Percentiles rank a stretch among this genome's conserved stretches.
phyloP scores from a whole-genome alignment of 2,329 filamentous ascomycete species.

The Colletotrichum godetiae region DNA sequence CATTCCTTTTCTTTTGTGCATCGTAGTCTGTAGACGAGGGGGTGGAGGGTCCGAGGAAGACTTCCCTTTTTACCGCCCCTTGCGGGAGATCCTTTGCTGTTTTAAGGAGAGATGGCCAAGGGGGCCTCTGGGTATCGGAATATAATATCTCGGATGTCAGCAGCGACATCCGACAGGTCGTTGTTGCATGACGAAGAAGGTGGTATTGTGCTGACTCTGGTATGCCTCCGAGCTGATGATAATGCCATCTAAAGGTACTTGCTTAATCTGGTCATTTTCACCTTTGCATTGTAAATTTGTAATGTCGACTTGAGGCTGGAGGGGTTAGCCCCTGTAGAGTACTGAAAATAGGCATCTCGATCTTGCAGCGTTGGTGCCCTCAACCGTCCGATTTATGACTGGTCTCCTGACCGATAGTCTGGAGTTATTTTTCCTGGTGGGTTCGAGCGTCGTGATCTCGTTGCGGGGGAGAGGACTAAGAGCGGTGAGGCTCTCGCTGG shows the following conservation, averaged over 20 bases:
- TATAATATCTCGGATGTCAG: constrained; percentile 18
- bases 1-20: constrained; percentile 14
- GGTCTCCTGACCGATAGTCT: constrained; percentile 27
- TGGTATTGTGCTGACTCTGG: background rate
- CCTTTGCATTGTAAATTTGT: background rate
- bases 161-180: constrained; percentile 6
- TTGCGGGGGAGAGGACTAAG: constrained; percentile 21
- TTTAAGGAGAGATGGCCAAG: constrained; percentile 6
- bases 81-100: constrained; percentile 21
- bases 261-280: background rate
- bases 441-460: constrained; percentile 5
- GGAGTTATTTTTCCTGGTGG: background rate
- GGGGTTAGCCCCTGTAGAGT: background rate
- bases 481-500: constrained; percentile 34
- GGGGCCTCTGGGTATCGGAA: constrained; percentile 1
- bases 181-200: constrained; percentile 11
- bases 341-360: background rate
- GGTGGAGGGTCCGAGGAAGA: constrained; percentile 5
- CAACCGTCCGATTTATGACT: background rate
- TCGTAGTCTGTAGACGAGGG: constrained; percentile 10
- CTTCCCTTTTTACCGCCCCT: constrained; percentile 16
- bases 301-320: background rate
- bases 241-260: background rate
- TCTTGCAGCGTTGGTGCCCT: background rate
- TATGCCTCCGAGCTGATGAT: constrained; percentile 1